Evolutionary conservation across 345 rosid species (phyloP).

Genomic region (Nephelium lappaceum): DNA sequence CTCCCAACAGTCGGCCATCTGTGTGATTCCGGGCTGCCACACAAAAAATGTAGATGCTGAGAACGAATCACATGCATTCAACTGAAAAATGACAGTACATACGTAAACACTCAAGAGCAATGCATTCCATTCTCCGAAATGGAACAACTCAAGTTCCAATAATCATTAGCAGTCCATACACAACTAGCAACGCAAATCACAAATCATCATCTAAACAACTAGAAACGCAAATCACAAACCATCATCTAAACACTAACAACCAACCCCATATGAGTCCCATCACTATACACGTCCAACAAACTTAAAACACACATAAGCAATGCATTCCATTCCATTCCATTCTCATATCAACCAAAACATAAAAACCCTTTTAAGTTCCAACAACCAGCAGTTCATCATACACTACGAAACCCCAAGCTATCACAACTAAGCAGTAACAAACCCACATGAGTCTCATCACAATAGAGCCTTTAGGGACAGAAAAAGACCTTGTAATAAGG

Average conservation of each 20-base stretch:
- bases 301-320: background rate
- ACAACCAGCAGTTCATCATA: background rate
- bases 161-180: too few relatives aligned
- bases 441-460: background rate
- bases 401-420: background rate
- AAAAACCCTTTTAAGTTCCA: background rate
- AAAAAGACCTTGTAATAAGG: constrained; percentile 43
- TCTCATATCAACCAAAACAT: background rate
- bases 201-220: too few relatives aligned
- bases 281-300: background rate
- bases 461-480: background rate
- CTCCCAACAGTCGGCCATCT: constrained; percentile 76
- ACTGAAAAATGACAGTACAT: background rate
- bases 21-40: constrained; percentile 52
- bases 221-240: too few relatives aligned
- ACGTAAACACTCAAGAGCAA: too few relatives aligned
- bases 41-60: background rate
- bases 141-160: too few relatives aligned
- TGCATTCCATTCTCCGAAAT: too few relatives aligned
- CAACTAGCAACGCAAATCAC: too few relatives aligned
- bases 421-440: background rate
- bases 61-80: background rate
- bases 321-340: background rate
- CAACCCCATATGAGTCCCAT: too few relatives aligned
- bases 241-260: background rate